Evolutionary conservation across 768 basidiomycete species (phyloP), one percentile per base, ranked within the genome.

Genomic region (Lenzites betulinus): DNA sequence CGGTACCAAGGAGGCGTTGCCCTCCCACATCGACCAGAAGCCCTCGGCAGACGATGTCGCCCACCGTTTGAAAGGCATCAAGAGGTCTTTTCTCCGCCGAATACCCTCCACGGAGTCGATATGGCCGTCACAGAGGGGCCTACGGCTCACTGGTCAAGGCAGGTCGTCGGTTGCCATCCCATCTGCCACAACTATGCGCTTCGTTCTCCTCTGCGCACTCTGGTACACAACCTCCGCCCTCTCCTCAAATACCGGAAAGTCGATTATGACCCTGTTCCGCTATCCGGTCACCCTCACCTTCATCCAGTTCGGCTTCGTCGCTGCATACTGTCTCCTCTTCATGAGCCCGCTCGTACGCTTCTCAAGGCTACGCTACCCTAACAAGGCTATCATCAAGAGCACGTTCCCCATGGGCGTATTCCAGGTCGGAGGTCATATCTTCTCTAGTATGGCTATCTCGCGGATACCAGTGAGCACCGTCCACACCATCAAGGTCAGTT

Each of bases 271-370:
- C 66, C 88, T 90, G 67, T 99, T 98, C 76, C 84, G 87, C 54
- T 98, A 92, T 75, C 97, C 97, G 5, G 84, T 99, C 70, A 98
- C 97, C 63, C 86, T 99, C 70, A 99, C 97, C 39, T 93, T 99
- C 71, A 83, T 99, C 69, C 97, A 99, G 72, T 99, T 99, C 71
- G 95, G 88, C 65, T 97, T 98, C 73, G 90, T 98, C 50, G 90
- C 93, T 8, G 78, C 77, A 11, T 98, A 90, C 76, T 97, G 93
- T 70, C 78, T 92, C 51, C 75, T 96, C 51, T 84, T 89, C 78
- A 93, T 93, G 87, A 86, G 84, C 13, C 92, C 92, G 30, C 66
- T 78, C 35, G 74, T 91, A 20, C 83, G 82, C 23, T 88, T 90
- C 71, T 80, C 87, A 43, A 83, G 76, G 66, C 67, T 96, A 41